Conservation (phyloP, 176 grass and related monocot genomes). For the Triticum timopheevii region DNA sequence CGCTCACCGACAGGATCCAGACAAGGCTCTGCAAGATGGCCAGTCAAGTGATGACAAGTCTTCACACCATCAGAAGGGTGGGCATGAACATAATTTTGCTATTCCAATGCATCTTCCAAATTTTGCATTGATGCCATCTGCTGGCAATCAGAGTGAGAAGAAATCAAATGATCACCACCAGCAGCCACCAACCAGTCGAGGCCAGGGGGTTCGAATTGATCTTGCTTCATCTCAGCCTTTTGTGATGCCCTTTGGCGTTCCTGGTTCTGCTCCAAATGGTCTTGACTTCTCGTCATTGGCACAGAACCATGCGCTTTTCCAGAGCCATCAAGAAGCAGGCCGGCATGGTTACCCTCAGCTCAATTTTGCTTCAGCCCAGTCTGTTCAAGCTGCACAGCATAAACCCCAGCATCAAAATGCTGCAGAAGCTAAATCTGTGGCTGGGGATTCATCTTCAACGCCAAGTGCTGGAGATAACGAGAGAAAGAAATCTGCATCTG, state of each 20-base stretch:
- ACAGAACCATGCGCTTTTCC: slow-evolving; percentile 74
- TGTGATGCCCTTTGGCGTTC: slow-evolving; percentile 72
- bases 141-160: slow-evolving; percentile 61
- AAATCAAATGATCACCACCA: slow-evolving; percentile 58
- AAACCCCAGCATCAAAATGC: slow-evolving; percentile 50
- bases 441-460: slow-evolving; percentile 51
- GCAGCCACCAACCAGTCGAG: slow-evolving; percentile 39
- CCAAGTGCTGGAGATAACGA: slow-evolving; percentile 54
- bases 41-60: slow-evolving; percentile 51
- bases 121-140: slow-evolving; percentile 64
- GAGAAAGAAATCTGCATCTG: slow-evolving; percentile 57
- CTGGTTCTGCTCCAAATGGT: slow-evolving; percentile 51
- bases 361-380: slow-evolving; percentile 45
- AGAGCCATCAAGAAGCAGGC: slow-evolving; percentile 74
- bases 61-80: slow-evolving; percentile 54
- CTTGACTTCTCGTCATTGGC: slow-evolving; percentile 84
- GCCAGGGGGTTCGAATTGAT: slow-evolving; percentile 73
- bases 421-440: slow-evolving; percentile 63
- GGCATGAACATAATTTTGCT: slow-evolving; percentile 57
- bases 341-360: slow-evolving; percentile 74
- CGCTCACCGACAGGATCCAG: slow-evolving; percentile 49
- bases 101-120: slow-evolving; percentile 63
- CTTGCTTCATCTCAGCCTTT: slow-evolving; percentile 78
- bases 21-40: slow-evolving; percentile 48
- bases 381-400: slow-evolving; percentile 55